Base-by-base conservation (phyloP, 257 asterid genomes). In the Jasminum sambac region DNA sequence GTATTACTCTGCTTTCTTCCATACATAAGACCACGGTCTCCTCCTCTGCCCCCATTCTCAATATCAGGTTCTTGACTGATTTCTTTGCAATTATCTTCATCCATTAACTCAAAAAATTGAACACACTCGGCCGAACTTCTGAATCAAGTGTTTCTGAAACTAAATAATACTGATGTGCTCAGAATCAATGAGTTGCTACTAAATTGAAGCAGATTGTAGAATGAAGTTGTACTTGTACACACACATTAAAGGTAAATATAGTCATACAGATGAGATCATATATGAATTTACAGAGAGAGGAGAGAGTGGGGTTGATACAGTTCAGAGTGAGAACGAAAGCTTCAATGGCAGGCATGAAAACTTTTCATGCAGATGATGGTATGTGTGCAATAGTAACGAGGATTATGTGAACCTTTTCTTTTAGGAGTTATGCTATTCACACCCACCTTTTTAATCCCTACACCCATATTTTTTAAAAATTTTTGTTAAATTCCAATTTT, bases 91-190 rank as follows among this genome's bases (percentile, higher is more conserved):
- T 55, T 55, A 1, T 55, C 23, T 55, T 23, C 25, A 21, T 78
- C 88, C 69, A 78, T 81, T 67, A 84, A 69, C 72, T 84, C 85
- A 60, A 70, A 80, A 25, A 84, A 83, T 3, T 17, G 58, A 6
- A 1, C 16, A 48, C n/a, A 48, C 2, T 48, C 8, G 6, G 58
- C 23, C 2, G 58, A 48, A 48, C 24, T 48, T 48, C 58, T 48
- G 24, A 48, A n/a, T 48, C 58, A 16, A 48, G 58, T 7, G 25
- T 48, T 48, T 48, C 58, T 48, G 25, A 48, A 48, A 6, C 8
- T 1, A 30, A 48, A 48, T n/a, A 48, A 48, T 5, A n/a, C 19
- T 17, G 25, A 50, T 50, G 6, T 5, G 25, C 59, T 7, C 59
- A 5, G 25, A 50, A 50, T 50, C 59, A 50, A 44, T 44, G 19